Conservation (phyloP, 805 yeast species). For the Hanseniaspora clermontiae region DNA sequence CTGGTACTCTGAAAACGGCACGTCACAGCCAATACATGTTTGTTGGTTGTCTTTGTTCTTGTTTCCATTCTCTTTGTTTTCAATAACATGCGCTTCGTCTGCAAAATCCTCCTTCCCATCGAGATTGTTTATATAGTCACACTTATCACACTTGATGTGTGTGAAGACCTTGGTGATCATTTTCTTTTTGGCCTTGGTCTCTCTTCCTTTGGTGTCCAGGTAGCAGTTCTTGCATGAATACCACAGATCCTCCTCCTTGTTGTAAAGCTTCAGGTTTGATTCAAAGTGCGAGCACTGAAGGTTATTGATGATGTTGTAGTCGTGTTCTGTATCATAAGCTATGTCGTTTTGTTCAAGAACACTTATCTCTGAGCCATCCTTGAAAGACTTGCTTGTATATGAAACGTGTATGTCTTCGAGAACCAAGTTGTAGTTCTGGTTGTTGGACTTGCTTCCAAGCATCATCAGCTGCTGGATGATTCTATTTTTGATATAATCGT, state of each 20-base stretch:
- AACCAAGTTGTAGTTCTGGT: background rate
- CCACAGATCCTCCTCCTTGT: background rate
- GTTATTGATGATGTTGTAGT: background rate
- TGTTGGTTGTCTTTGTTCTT: background rate
- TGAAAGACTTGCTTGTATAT: background rate
- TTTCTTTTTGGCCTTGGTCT: background rate
- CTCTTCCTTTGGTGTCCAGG: background rate
- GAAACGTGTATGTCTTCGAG: background rate
- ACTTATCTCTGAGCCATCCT: background rate
- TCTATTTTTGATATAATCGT: background rate
- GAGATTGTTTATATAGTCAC: background rate
- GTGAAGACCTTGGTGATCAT: background rate
- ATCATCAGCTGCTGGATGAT: slow-evolving; percentile 4
- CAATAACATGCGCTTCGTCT: no score
- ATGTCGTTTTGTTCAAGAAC: background rate
- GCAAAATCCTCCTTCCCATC: background rate
- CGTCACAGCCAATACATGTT: slow-evolving; percentile 13
- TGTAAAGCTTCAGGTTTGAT: background rate
- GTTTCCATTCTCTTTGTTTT: background rate
- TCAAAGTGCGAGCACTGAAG: background rate
- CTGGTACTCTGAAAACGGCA: slow-evolving; percentile 58
- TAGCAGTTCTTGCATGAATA: slow-evolving; percentile 9
- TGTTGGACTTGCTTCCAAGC: background rate
- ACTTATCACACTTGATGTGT: slow-evolving; percentile 4
- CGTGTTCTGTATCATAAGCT: background rate